Percentiles rank a stretch among this genome's conserved stretches.
Conservation (phyloP, 441 rosid genomes). For the Adansonia madagascariensis region DNA sequence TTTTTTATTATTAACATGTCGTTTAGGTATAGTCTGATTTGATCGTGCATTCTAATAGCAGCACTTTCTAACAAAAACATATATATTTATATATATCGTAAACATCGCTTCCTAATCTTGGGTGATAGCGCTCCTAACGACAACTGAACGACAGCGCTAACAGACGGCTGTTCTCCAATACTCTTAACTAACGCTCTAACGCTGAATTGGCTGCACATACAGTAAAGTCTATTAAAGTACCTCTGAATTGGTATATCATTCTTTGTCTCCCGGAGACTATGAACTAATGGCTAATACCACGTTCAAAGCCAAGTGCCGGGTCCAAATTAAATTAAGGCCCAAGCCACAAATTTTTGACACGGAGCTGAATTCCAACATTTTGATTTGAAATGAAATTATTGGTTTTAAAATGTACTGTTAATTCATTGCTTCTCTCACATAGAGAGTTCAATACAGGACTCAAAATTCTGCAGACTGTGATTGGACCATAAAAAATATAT, state of each 20-base stretch:
- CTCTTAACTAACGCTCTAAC: too few species aligned
- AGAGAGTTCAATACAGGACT: not conserved
- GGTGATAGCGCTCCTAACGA: too few species aligned
- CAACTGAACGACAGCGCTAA: too few species aligned
- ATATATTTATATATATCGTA: too few species aligned
- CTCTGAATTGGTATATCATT: not conserved
- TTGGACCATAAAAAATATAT: not conserved
- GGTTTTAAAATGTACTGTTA: not conserved
- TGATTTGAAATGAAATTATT: constrained; percentile 10
- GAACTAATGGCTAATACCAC: not conserved
- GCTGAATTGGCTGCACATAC: too few species aligned
- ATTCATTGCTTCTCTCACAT: not conserved
- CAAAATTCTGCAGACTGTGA: not conserved
- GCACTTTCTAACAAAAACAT: too few species aligned
- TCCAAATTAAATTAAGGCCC: too few species aligned
- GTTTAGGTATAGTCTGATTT: too few species aligned
- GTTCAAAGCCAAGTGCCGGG: not conserved
- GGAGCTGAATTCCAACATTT: not conserved
- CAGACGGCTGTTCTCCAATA: too few species aligned
- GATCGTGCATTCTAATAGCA: too few species aligned
- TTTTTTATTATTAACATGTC: too few species aligned
- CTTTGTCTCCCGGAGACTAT: not conserved
- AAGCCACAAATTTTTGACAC: not conserved
- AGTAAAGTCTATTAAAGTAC: not conserved
- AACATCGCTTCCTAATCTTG: too few species aligned